Evolutionary conservation across 148 eudicot species (phyloP).

Genomic region (Chenopodium berlandieri): DNA sequence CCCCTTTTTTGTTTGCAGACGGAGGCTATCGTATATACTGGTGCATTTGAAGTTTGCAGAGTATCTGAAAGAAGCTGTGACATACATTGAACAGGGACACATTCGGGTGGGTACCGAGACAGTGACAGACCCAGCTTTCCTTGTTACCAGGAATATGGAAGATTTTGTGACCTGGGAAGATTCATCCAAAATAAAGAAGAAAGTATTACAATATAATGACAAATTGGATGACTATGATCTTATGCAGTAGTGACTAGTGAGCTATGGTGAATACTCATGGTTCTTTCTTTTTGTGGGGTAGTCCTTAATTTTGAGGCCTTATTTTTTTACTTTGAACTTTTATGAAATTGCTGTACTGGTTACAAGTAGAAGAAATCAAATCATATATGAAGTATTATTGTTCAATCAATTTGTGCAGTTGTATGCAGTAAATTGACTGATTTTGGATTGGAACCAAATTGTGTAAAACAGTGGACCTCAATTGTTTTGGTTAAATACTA

Average conservation of each 20-base stretch:
- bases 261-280: background rate
- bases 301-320: background rate
- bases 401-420: background rate
- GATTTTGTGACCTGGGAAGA: conserved; percentile 94
- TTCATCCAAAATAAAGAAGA: conserved; percentile 81
- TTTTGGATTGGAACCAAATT: background rate
- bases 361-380: background rate
- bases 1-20: conserved; percentile 41
- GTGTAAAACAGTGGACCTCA: no score
- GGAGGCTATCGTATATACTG: conserved; percentile 64
- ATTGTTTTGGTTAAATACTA: no score
- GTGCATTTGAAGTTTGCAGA: conserved; percentile 70
- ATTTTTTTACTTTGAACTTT: background rate
- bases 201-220: conserved; percentile 70
- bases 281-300: background rate
- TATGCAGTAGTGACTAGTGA: conserved; percentile 14
- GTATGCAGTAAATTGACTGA: background rate
- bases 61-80: conserved; percentile 80
- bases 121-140: conserved; percentile 92
- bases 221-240: conserved; percentile 82
- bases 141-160: conserved; percentile 94
- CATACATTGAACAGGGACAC: conserved; percentile 93
- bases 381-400: background rate
- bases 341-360: background rate
- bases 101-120: conserved; percentile 92